Conservation (phyloP, 2,329 filamentous ascomycete species). For the Seiridium unicorne region DNA sequence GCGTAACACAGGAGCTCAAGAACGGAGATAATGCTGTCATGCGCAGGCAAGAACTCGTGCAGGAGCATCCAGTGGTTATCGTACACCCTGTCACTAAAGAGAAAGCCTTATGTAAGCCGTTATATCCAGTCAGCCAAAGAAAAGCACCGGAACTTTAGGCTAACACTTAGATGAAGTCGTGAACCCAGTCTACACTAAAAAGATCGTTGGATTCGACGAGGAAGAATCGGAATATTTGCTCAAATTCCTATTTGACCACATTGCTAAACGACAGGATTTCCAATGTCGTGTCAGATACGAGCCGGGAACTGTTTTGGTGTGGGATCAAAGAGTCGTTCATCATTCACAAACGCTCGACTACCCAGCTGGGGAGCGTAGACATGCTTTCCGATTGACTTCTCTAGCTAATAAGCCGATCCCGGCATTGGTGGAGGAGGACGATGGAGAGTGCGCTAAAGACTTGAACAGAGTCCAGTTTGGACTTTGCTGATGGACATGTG, state of each 20-base stretch:
- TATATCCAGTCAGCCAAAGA: neutral
- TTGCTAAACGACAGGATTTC: constrained; percentile 36
- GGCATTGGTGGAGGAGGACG: constrained; percentile 16
- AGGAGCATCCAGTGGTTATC: constrained; percentile 62
- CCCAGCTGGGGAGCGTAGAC: neutral
- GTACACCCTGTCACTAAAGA: constrained; percentile 67
- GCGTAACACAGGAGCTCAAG: constrained; percentile 22
- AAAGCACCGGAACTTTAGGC: neutral
- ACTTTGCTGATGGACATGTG: constrained; percentile 10
- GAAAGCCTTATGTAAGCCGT: constrained; percentile 57
- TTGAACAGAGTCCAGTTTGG: constrained; percentile 13
- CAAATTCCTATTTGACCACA: constrained; percentile 67
- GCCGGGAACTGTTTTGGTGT: neutral
- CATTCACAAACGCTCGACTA: constrained; percentile 2
- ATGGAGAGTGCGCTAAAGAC: constrained; percentile 19
- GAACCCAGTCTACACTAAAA: constrained; percentile 60
- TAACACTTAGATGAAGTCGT: constrained; percentile 25
- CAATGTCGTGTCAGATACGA: neutral
- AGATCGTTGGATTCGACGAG: constrained; percentile 65
- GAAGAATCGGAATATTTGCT: constrained; percentile 66
- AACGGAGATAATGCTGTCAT: constrained; percentile 53
- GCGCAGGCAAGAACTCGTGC: constrained; percentile 58
- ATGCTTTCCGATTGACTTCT: constrained; percentile 12
- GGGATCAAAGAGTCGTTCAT: neutral
- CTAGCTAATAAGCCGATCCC: constrained; percentile 13